phyloP scores from a whole-genome alignment of 345 rosid species.

The Linum usitatissimum region DNA sequence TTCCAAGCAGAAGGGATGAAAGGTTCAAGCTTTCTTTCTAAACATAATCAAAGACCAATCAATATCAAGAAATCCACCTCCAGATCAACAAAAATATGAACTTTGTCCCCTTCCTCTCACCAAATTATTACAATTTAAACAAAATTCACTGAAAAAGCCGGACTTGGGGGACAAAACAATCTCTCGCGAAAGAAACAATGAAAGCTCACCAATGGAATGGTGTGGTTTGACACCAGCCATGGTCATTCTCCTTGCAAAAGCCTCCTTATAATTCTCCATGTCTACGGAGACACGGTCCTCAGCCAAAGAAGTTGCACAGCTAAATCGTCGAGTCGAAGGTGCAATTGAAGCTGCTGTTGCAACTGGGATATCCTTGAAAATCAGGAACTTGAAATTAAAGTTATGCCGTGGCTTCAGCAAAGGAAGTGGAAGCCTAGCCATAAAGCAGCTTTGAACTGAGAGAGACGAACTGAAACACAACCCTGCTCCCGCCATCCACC shows the following conservation, averaged over 20 bases:
- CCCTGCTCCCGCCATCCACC: too few relatives aligned
- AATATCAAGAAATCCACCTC: background rate
- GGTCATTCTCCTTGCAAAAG: conserved; percentile 61
- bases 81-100: background rate
- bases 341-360: background rate
- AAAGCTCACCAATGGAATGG: conserved; percentile 60
- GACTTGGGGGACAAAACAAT: background rate
- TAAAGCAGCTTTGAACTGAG: too few relatives aligned
- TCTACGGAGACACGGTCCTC: conserved; percentile 20
- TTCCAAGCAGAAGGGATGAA: background rate
- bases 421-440: background rate
- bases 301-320: conserved; percentile 26
- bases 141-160: background rate
- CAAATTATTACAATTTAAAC: too few relatives aligned
- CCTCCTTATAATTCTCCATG: conserved; percentile 31
- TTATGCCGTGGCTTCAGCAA: background rate
- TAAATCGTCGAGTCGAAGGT: conserved; percentile 25
- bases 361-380: background rate
- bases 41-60: background rate
- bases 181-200: background rate
- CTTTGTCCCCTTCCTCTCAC: background rate
- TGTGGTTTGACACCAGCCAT: conserved; percentile 81
- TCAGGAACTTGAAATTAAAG: background rate
- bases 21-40: background rate
- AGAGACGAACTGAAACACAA: too few relatives aligned